Evolutionary conservation across 2,329 filamentous ascomycete species (phyloP).

Genomic region (Colletotrichum melonis): DNA sequence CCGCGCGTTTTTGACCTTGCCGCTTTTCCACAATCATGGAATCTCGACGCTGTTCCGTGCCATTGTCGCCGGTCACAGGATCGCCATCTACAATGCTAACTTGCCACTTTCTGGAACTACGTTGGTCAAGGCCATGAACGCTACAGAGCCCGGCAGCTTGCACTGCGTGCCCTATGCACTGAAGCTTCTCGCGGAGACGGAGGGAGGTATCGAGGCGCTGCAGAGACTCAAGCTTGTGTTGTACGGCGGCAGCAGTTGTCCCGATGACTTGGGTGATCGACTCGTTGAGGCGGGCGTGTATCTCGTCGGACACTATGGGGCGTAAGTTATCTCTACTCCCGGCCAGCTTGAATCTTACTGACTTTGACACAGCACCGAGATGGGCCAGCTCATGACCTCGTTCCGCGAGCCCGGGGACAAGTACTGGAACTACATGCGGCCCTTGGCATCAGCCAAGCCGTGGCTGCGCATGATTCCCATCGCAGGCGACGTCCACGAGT

Average conservation of each 20-base stretch:
- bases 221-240: conserved; percentile 57
- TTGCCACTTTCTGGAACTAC: conserved; percentile 60
- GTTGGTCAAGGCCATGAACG: conserved; percentile 53
- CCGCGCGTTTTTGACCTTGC: conserved; percentile 57
- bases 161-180: conserved; percentile 68
- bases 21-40: conserved; percentile 64
- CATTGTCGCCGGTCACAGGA: conserved; percentile 56
- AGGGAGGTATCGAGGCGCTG: conserved; percentile 59
- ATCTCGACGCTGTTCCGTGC: conserved; percentile 60
- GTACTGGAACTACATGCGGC: conserved; percentile 66
- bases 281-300: conserved; percentile 61
- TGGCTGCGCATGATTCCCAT: conserved; percentile 52
- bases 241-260: conserved; percentile 63
- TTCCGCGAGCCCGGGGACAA: conserved; percentile 60
- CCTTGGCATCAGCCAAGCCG: conserved; percentile 49
- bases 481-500: conserved; percentile 49
- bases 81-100: conserved; percentile 59
- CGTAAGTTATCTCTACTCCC: conserved; percentile 45
- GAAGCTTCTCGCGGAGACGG: conserved; percentile 66
- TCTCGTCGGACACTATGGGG: conserved; percentile 61
- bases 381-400: conserved; percentile 67
- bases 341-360: not conserved
- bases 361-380: conserved; percentile 59
- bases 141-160: conserved; percentile 58
- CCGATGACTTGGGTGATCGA: conserved; percentile 62